A percentile compares a stretch with the other conserved stretches of the same genome.
Evolutionary conservation across 306 rosid species (phyloP).

Genomic region (Cucurbita moschata): DNA sequence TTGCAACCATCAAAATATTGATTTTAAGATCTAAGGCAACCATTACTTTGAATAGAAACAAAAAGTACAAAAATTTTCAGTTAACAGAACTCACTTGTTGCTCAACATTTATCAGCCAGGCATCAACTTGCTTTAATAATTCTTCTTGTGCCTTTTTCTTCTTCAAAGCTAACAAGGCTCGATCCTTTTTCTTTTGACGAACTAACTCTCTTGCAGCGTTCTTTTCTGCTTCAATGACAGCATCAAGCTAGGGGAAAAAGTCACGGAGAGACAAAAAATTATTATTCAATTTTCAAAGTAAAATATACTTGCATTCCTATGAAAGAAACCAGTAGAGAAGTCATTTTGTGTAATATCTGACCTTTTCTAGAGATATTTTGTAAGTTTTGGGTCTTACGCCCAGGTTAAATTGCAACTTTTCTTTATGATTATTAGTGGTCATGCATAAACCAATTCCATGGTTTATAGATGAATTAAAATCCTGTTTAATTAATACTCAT

Average conservation of each 20-base stretch:
- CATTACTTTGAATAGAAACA: not conserved
- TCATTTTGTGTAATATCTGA: not conserved
- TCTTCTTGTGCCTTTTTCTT: slow-evolving; percentile 90
- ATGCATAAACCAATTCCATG: not conserved
- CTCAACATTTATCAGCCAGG: slow-evolving; percentile 91
- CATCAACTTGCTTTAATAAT: slow-evolving; percentile 82
- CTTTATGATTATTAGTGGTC: not conserved
- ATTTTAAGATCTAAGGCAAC: not conserved
- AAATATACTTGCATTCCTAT: not conserved
- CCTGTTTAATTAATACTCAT: not conserved
- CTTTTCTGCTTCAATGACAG: slow-evolving; percentile 90
- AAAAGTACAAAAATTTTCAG: not conserved
- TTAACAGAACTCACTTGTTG: slow-evolving; percentile 52
- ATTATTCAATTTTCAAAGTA: not conserved
- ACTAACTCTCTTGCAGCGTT: slow-evolving; percentile 87
- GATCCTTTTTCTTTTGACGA: slow-evolving; percentile 79
- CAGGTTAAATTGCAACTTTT: not conserved
- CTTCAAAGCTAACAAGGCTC: slow-evolving; percentile 81
- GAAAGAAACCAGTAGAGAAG: not conserved
- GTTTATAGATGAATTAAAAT: not conserved
- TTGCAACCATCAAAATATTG: not conserved
- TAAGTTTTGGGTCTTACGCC: not conserved
- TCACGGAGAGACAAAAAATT: not conserved
- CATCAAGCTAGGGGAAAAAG: slow-evolving; percentile 53
- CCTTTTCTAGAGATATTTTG: not conserved